Evolutionary conservation across 805 yeast species (phyloP), one percentile per base, ranked within the genome.

Genomic region (Nematodospora valgi): DNA sequence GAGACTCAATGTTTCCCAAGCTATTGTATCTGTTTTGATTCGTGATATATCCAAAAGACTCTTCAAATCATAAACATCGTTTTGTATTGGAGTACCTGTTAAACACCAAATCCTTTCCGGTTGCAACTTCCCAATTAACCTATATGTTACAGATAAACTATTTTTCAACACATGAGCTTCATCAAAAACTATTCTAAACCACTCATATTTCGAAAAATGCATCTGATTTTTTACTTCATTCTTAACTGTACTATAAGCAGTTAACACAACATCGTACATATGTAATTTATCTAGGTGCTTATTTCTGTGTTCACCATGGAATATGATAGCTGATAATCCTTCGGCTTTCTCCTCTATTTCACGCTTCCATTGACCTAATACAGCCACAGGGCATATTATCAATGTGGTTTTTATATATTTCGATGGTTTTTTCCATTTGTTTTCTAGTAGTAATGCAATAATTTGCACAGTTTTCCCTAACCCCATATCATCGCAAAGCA

Each of bases 91-190:
- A 0, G 98, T 91, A 56, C 98, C 98, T 1, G 98, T 91, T 40
- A 91, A 70, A 30, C 93, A 60, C 21, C 91, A 63, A 47, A 98
- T 72, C 62, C 89, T 91, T 12, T 75, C 71, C 1, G 93, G 95
- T 39, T 71, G 74, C 36, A 91, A 64, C 48, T 76, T 76, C 93
- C 88, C 88, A 41, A 93, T 68, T 58, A 87, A 89, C 41, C 65
- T 70, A 56, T 89, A 91, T 47, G 98, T 72, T 49, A 88, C 97
- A 23, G 91, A 76, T 40, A 74, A 68, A 3, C 95, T 82, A 58
- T 93, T 91, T 57, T 93, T 91, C 48, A 91, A 69, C 86, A 89
- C 80, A 58, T 91, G 98, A 2, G 98, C 98, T 66, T 91, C 98
- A 58, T 91, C 98, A 2, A 91, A 89, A 41, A 94, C 78, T 45